Conservation (phyloP, 345 rosid species). For the Reutealis trisperma region DNA sequence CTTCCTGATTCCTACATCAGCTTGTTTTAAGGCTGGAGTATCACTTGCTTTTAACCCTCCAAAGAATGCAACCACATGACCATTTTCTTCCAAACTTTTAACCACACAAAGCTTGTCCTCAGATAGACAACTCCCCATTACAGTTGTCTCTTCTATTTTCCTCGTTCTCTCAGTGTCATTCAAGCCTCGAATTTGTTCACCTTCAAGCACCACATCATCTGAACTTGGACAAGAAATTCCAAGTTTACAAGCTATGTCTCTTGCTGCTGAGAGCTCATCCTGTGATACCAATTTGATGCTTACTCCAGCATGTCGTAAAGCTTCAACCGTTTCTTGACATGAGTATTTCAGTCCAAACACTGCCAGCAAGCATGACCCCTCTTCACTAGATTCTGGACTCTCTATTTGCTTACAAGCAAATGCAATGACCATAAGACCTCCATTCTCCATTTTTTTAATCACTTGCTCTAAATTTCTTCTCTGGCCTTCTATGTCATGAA, state of each 20-base stretch:
- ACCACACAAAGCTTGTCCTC: constrained; percentile 24
- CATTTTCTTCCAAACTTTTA: constrained; percentile 11
- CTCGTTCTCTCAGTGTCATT: neutral
- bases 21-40: constrained; percentile 24
- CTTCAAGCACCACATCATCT: constrained; percentile 11
- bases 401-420: constrained; percentile 32
- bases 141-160: constrained; percentile 8
- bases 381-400: constrained; percentile 2
- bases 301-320: constrained; percentile 14
- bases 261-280: constrained; percentile 15
- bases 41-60: constrained; percentile 23
- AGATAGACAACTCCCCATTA: constrained; percentile 14
- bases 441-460: constrained; percentile 22
- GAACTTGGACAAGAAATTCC: constrained; percentile 9
- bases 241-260: constrained; percentile 21
- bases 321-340: constrained; percentile 1
- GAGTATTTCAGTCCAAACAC: constrained; percentile 23
- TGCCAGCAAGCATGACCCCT: constrained; percentile 20
- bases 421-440: constrained; percentile 25
- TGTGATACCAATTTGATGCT: constrained; percentile 24
- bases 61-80: constrained; percentile 25
- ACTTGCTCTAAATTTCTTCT: constrained; percentile 4
- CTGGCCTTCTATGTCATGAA: constrained; percentile 4
- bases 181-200: constrained; percentile 4
- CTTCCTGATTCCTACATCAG: constrained; percentile 9